Conservation (phyloP, 2,329 filamentous ascomycete genomes). For the Ceratocystis variospora region DNA sequence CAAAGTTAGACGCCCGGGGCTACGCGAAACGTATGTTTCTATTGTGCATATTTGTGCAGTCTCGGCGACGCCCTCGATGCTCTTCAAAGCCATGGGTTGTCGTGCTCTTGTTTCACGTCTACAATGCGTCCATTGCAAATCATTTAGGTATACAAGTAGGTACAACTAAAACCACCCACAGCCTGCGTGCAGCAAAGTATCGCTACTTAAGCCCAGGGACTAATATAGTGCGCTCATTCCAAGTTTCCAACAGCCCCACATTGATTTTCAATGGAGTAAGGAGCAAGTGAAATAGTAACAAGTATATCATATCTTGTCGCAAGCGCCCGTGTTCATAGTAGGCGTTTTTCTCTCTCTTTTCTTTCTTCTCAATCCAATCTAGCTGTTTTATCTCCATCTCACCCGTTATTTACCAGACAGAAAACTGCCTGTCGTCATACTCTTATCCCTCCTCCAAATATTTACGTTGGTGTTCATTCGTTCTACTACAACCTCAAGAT, state of each 20-base stretch:
- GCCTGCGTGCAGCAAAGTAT: no score
- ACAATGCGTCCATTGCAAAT: no score
- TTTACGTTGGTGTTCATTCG: not conserved
- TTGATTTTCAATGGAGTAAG: not conserved
- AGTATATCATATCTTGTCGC: constrained; percentile 9
- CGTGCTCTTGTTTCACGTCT: no score
- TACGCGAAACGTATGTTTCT: no score
- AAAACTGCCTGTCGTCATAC: not conserved
- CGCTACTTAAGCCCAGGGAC: no score
- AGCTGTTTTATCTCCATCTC: constrained; percentile 18
- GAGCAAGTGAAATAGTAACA: not conserved
- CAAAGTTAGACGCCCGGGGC: no score
- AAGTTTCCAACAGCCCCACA: not conserved
- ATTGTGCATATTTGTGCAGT: no score
- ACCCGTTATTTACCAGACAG: not conserved
- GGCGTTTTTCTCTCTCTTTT: constrained; percentile 16
- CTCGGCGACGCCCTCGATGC: no score
- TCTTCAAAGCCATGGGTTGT: no score
- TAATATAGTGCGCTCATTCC: not conserved
- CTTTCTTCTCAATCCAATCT: constrained; percentile 18
- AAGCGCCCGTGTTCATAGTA: not conserved
- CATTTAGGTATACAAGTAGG: no score
- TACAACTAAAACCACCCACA: no score
- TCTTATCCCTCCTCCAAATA: not conserved
- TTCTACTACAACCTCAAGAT: constrained; percentile 15